phyloP scores from a whole-genome alignment of 768 basidiomycete genomes.

The Rickenella mellea region DNA sequence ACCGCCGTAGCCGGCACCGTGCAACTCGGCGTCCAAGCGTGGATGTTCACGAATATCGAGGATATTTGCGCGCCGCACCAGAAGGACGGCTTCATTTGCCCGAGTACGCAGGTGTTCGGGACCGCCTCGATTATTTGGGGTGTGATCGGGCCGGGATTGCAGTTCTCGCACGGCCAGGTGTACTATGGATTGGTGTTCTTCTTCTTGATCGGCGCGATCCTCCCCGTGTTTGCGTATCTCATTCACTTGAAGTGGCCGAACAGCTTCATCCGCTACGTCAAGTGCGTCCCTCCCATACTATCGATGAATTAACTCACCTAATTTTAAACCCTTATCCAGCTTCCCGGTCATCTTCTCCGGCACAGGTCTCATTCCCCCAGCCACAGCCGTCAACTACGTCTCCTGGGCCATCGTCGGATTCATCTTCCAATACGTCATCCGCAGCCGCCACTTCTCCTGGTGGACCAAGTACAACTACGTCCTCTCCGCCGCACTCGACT shows the following conservation, averaged over 20 bases:
- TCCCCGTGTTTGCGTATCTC: constrained; percentile 47
- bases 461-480: constrained; percentile 44
- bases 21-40: constrained; percentile 67
- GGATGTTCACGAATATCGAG: constrained; percentile 66
- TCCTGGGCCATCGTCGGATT: constrained; percentile 59
- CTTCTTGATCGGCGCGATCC: constrained; percentile 67
- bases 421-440: constrained; percentile 54
- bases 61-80: constrained; percentile 48
- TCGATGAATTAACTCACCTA: neutral
- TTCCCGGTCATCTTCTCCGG: constrained; percentile 55
- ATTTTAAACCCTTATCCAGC: constrained; percentile 13
- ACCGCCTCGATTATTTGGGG: constrained; percentile 77
- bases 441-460: constrained; percentile 54
- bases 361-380: constrained; percentile 53
- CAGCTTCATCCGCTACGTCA: constrained; percentile 50
- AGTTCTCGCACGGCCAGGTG: constrained; percentile 57
- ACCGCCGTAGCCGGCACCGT: constrained; percentile 61
- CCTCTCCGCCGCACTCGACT: constrained; percentile 23
- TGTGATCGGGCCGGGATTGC: constrained; percentile 67
- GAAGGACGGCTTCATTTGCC: constrained; percentile 61
- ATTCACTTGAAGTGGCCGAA: constrained; percentile 53
- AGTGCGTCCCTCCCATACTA: constrained; percentile 28
- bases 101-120: constrained; percentile 61
- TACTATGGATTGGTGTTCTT: constrained; percentile 51
- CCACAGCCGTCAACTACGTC: constrained; percentile 58